A percentile compares a stretch with the other conserved stretches of the same genome.
Conservation (phyloP, 1,284 basidiomycete genomes). For the Moesziomyces antarcticus region DNA sequence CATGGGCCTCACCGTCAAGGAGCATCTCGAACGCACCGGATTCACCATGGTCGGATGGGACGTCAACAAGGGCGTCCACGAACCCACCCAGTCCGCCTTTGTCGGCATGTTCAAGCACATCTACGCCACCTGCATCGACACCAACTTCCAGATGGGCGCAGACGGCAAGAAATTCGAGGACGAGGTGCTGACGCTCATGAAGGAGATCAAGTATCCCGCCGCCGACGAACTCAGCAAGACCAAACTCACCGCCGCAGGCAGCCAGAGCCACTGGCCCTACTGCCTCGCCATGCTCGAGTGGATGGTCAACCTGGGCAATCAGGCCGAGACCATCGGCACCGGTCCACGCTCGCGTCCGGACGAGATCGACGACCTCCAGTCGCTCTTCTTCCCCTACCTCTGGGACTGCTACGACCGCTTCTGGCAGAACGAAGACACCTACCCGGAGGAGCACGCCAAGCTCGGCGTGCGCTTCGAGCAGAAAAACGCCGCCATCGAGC, state of each 20-base stretch:
- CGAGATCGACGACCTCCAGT: conserved; percentile 59
- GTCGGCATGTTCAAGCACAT: conserved; percentile 65
- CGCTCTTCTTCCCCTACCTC: conserved; percentile 64
- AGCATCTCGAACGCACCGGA: conserved; percentile 57
- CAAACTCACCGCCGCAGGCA: conserved; percentile 64
- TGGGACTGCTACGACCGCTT: conserved; percentile 67
- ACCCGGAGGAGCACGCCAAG: conserved; percentile 62
- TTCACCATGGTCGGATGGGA: conserved; percentile 61
- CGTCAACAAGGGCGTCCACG: conserved; percentile 57
- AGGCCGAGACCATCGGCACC: conserved; percentile 47
- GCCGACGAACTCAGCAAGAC: conserved; percentile 66
- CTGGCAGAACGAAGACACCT: conserved; percentile 66
- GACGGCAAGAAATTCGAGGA: conserved; percentile 65
- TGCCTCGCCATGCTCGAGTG: conserved; percentile 66
- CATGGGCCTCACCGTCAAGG: conserved; percentile 59
- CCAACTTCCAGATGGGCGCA: conserved; percentile 54
- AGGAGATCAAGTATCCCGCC: conserved; percentile 65
- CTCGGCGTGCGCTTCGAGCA: conserved; percentile 57
- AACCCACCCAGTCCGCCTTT: conserved; percentile 64
- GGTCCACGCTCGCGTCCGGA: conserved; percentile 55
- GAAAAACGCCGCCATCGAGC: conserved; percentile 50
- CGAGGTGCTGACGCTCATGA: conserved; percentile 61
- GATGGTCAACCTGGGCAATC: conserved; percentile 59
- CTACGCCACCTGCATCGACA: conserved; percentile 60
- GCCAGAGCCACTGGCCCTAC: conserved; percentile 65